Evolutionary conservation across 2,329 filamentous ascomycete genomes (phyloP).

Genomic region (Fusarium udum): DNA sequence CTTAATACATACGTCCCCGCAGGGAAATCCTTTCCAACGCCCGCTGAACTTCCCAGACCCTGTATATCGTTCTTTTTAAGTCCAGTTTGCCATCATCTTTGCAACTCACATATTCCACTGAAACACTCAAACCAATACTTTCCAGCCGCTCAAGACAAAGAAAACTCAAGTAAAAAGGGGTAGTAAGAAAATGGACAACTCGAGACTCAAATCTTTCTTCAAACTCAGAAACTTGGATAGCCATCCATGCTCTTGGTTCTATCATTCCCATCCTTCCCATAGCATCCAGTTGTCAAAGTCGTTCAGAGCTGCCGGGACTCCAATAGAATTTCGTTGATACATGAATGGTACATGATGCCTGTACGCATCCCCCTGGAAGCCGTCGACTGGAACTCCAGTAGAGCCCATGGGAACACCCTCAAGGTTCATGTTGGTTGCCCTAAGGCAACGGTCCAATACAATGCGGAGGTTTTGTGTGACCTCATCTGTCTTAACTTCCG

Average conservation of each 20-base stretch:
- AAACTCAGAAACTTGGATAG: background rate
- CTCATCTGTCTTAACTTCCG: constrained; percentile 54
- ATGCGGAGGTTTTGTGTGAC: constrained; percentile 53
- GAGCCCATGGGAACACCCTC: constrained; percentile 46
- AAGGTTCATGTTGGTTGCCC: constrained; percentile 54
- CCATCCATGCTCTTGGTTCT: background rate
- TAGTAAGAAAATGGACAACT: background rate
- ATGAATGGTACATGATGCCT: constrained; percentile 44
- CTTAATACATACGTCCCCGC: constrained; percentile 10
- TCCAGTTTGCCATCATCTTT: constrained; percentile 12
- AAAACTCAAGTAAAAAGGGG: constrained; percentile 7
- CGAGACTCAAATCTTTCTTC: background rate
- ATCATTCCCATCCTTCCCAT: constrained; percentile 53
- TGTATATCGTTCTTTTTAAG: constrained; percentile 15
- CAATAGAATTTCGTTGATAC: constrained; percentile 44
- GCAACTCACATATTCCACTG: constrained; percentile 33
- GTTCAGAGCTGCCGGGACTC: constrained; percentile 40
- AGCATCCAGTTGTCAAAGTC: constrained; percentile 51
- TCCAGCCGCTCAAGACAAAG: constrained; percentile 8
- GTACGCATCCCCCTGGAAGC: constrained; percentile 43
- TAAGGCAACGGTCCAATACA: constrained; percentile 57
- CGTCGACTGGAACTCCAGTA: constrained; percentile 13
- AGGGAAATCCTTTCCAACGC: constrained; percentile 33
- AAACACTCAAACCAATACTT: constrained; percentile 4
- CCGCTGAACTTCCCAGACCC: constrained; percentile 31